These are phyloP conservation scores for Populus tremula DNA, from an alignment of 345 rosid species.

Conservation along the genomic window DNA sequence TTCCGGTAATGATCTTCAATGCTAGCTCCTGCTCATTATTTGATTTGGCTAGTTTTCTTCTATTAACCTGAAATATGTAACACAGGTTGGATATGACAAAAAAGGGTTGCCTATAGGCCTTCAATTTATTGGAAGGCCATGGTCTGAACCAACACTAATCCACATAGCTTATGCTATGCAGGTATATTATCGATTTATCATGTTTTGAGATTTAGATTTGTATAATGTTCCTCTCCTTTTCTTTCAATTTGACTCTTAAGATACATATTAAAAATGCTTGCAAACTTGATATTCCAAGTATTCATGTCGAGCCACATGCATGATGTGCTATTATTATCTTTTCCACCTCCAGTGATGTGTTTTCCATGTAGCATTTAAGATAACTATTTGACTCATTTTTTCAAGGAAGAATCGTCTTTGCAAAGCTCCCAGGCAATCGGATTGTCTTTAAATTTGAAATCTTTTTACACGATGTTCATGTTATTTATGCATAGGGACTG, in stretches of 20 bases:
- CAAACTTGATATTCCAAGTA: neutral
- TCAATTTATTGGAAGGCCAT: constrained; percentile 72
- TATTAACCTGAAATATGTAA: neutral
- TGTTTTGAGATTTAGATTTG: neutral
- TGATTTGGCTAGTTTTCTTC: neutral
- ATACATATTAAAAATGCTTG: neutral
- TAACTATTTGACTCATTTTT: neutral
- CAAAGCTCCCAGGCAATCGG: neutral
- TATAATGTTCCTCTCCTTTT: neutral
- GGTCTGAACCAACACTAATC: constrained; percentile 67
- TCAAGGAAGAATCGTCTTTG: neutral
- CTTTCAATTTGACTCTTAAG: neutral
- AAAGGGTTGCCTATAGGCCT: constrained; percentile 66
- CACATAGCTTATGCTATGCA: constrained; percentile 61
- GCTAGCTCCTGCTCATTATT: neutral
- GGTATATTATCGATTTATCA: constrained; percentile 27
- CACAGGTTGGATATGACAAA: constrained; percentile 66
- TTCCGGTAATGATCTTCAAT: constrained; percentile 41
- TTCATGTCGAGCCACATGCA: neutral
- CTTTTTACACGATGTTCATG: neutral
- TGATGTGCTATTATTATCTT: neutral
- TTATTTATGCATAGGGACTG: neutral
- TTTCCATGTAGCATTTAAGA: neutral
- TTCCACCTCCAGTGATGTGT: neutral
- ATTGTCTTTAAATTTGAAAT: neutral